These are phyloP conservation scores for Larix sibirica DNA, from an alignment of 83 land plant genomes.

Conservation along the genomic window DNA sequence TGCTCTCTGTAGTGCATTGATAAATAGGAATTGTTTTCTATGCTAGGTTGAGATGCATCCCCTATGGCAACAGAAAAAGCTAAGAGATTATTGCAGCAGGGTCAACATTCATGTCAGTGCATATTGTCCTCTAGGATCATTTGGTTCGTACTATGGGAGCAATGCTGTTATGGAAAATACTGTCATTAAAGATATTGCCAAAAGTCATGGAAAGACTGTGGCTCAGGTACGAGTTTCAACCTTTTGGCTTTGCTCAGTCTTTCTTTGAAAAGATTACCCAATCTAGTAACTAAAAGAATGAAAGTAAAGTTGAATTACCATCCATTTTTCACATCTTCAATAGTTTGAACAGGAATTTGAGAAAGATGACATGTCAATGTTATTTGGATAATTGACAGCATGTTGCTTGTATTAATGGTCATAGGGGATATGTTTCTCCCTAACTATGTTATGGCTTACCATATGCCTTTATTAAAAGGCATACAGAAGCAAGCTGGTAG, in stretches of 20 bases:
- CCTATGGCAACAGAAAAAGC: conserved; percentile 43
- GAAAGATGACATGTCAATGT: no score
- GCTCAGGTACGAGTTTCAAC: conserved; percentile 36
- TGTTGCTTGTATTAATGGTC: no score
- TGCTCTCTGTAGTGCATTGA: neutral
- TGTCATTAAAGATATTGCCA: conserved; percentile 33
- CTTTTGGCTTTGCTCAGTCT: neutral
- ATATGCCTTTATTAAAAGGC: no score
- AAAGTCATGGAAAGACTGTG: conserved; percentile 31
- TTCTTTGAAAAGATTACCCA: neutral
- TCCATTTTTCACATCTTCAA: neutral
- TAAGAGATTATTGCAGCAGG: conserved; percentile 38
- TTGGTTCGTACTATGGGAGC: conserved; percentile 17
- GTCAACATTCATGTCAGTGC: conserved; percentile 41
- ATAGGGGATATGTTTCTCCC: neutral
- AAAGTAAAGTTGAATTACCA: neutral
- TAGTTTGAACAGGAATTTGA: neutral
- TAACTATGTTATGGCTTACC: neutral
- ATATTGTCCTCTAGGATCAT: conserved; percentile 44
- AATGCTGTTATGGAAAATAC: neutral
- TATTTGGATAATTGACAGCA: no score
- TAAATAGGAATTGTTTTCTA: no score
- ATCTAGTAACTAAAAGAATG: neutral
- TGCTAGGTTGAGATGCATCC: conserved; percentile 71
- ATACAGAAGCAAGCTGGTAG: no score